These are phyloP conservation scores for Hypoxylon cercidicola DNA, from an alignment of 495 filamentous ascomycete species.

Conservation along the genomic window DNA sequence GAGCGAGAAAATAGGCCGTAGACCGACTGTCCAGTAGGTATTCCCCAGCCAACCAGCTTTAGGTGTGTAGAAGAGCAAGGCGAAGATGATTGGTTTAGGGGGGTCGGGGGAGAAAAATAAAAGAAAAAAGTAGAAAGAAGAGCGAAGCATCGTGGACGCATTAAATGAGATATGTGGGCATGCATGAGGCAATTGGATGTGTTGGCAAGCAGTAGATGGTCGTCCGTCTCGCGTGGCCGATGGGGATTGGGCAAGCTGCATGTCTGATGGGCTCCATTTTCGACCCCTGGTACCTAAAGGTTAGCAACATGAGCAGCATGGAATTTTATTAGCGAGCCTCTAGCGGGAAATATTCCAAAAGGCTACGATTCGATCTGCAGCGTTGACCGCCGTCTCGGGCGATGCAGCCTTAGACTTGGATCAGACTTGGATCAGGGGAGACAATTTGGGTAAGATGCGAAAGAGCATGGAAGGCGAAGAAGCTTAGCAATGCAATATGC, in stretches of 20 bases:
- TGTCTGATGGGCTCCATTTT: slow-evolving; percentile 33
- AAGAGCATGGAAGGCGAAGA: slow-evolving; percentile 35
- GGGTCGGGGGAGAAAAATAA: slow-evolving; percentile 8
- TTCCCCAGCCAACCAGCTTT: slow-evolving; percentile 33
- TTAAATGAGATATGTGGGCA: slow-evolving; percentile 43
- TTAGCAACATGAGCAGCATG: slow-evolving; percentile 17
- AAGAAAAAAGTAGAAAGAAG: slow-evolving; percentile 28
- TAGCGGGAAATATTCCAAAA: slow-evolving; percentile 43
- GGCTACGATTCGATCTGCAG: slow-evolving; percentile 37
- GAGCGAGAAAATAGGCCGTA: slow-evolving; percentile 32
- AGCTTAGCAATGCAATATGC: slow-evolving; percentile 42
- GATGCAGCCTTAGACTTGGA: slow-evolving; percentile 34
- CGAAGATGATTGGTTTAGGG: slow-evolving; percentile 26
- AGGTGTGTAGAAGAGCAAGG: slow-evolving; percentile 11
- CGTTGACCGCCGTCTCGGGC: slow-evolving; percentile 43
- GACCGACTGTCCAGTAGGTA: slow-evolving; percentile 26
- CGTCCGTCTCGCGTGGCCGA: slow-evolving; percentile 42
- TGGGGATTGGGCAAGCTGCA: slow-evolving; percentile 43
- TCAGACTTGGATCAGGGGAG: no score
- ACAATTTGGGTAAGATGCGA: slow-evolving; percentile 40
- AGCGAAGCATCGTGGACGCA: slow-evolving; percentile 37
- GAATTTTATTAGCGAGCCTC: slow-evolving; percentile 41
- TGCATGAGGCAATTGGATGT: slow-evolving; percentile 44
- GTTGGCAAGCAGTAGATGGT: slow-evolving; percentile 35
- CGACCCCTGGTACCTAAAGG: slow-evolving; percentile 17